Evolutionary conservation across 2,329 filamentous ascomycete genomes (phyloP), one percentile per base, ranked within the genome.

Genomic region (Camillea tinctor): DNA sequence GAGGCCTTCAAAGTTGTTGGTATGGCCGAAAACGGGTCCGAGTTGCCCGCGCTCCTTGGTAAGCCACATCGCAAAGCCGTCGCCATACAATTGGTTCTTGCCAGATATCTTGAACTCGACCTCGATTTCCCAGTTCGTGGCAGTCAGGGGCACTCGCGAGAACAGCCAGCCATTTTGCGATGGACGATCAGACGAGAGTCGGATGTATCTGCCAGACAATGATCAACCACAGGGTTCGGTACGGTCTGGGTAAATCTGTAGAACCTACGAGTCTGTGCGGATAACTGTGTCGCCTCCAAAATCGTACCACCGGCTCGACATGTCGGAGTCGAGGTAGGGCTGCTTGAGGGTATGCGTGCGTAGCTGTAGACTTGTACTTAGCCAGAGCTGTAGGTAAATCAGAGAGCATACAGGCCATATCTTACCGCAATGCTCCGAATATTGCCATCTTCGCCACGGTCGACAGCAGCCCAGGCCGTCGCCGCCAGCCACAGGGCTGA

Each of bases 281-380:
- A 97, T 85, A 70, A 99, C 89, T 49, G 94, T 92, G 79, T 97
- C 93, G 73, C 94, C 95, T 74, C 95, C 94, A 84, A 96, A 99
- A 80, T 99, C 95, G 79, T 94, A 99, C 94, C 95, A 99, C 74
- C 95, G 89, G 80, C 92, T 97, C 80, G 96, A 91, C 89, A 98
- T 93, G 77, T 98, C 95, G 62, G 93, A 95, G 79, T 99, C 95
- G 70, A 99, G 87, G 79, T 97, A 99, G 64, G 95, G 95, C 90
- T 97, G 85, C 74, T 84, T 80, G 64, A 97, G 83, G 72, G 89
- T 94, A 78, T 97, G 93, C 72, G 93, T 96, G 73, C 92, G 88
- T 72, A 97, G 83, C 91, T 96, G 76, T 63, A n/a, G 36, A 50
- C 50, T 40, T 52, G 36, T 55, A n/a, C 58, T 68, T 53, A 68